Evolutionary conservation across 2,329 filamentous ascomycete genomes (phyloP).

Genomic region (Davidsoniella eucalypti): DNA sequence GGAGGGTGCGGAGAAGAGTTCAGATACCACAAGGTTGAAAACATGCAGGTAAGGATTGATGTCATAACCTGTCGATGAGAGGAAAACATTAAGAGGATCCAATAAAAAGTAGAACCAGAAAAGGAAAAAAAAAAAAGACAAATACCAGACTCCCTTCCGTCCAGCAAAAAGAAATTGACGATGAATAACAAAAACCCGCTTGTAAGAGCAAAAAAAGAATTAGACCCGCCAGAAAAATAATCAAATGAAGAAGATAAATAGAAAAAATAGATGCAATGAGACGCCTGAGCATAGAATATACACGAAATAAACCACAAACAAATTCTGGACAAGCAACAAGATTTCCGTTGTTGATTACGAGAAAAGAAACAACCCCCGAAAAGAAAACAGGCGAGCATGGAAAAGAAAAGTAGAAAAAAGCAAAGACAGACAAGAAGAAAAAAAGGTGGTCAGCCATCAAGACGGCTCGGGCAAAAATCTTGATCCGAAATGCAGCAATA

Average conservation of each 20-base stretch:
- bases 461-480: not conserved
- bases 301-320: not conserved
- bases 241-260: not conserved
- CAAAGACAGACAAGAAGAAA: not conserved
- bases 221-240: not conserved
- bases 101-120: not conserved
- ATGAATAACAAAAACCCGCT: not conserved
- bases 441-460: not conserved
- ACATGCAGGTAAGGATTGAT: not conserved
- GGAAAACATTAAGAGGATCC: not conserved
- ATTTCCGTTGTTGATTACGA: not conserved
- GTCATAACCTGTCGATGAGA: not conserved
- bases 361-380: not conserved
- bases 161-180: not conserved
- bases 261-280: constrained; percentile 2
- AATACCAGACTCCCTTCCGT: not conserved
- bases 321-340: not conserved
- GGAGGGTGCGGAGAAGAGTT: not conserved
- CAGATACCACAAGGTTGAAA: not conserved
- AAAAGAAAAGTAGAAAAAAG: not conserved
- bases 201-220: not conserved
- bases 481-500: not conserved
- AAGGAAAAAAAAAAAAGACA: not conserved
- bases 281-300: not conserved
- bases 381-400: not conserved